phyloP scores from a whole-genome alignment of 129 eudicot genomes.

The Glebionis coronaria region DNA sequence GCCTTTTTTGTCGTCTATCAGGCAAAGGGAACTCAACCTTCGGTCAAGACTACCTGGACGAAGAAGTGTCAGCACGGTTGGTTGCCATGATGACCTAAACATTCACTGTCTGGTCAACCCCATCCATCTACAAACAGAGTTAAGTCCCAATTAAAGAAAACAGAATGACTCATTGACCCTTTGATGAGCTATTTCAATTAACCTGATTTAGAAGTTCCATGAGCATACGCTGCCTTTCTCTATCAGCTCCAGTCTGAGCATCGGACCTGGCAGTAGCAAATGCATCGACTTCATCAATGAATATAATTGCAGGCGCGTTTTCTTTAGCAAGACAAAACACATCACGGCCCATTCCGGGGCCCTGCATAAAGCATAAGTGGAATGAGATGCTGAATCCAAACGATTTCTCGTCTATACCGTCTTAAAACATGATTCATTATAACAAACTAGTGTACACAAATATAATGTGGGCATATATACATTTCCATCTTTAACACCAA shows the following conservation, averaged over 20 bases:
- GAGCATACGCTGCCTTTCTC: slow-evolving; percentile 86
- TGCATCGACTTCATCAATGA: slow-evolving; percentile 89
- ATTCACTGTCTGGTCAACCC: slow-evolving; percentile 84
- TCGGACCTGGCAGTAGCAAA: slow-evolving; percentile 87
- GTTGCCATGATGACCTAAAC: slow-evolving; percentile 72
- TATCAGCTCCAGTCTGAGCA: slow-evolving; percentile 91
- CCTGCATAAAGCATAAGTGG: slow-evolving; percentile 34
- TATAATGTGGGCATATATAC: neutral
- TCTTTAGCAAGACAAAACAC: slow-evolving; percentile 88
- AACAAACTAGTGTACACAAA: neutral
- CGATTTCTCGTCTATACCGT: neutral
- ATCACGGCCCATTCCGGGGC: slow-evolving; percentile 96
- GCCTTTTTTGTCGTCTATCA: slow-evolving; percentile 62
- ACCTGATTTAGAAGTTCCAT: slow-evolving; percentile 93
- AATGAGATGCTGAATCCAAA: neutral
- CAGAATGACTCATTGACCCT: neutral
- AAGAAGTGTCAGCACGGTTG: slow-evolving; percentile 54
- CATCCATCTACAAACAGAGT: slow-evolving; percentile 62
- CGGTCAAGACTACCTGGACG: slow-evolving; percentile 78
- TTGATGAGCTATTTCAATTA: neutral
- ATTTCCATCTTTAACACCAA: neutral
- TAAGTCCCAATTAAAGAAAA: neutral
- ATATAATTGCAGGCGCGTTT: slow-evolving; percentile 89
- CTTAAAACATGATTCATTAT: neutral
- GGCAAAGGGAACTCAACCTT: slow-evolving; percentile 81